These are phyloP conservation scores for Austroboletus novae-zelandiae DNA, from an alignment of 1,284 basidiomycete species.

Conservation along the genomic window DNA sequence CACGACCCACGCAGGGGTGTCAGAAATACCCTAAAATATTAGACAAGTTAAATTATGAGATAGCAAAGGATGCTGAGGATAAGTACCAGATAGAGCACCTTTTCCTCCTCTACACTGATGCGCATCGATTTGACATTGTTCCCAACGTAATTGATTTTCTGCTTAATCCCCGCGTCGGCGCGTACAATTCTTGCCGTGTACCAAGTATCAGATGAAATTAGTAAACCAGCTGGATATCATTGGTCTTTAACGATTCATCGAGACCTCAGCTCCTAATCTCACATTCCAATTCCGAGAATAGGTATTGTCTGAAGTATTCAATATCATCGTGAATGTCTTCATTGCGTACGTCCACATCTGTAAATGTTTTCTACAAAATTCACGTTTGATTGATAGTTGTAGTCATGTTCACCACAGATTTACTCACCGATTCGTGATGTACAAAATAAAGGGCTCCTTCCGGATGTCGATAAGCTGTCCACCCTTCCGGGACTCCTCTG, in stretches of 20 bases:
- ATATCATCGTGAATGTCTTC: slow-evolving; percentile 18
- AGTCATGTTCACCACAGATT: neutral
- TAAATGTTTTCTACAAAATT: slow-evolving; percentile 29
- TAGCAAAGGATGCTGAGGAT: too few species aligned
- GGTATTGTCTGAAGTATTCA: slow-evolving; percentile 17
- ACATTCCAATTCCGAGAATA: slow-evolving; percentile 11
- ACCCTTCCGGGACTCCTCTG: slow-evolving; percentile 22
- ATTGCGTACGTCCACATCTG: slow-evolving; percentile 28
- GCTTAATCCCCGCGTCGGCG: too few species aligned
- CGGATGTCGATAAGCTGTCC: slow-evolving; percentile 25
- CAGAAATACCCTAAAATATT: too few species aligned
- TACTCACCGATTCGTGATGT: slow-evolving; percentile 27
- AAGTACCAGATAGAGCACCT: too few species aligned
- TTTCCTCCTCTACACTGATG: too few species aligned
- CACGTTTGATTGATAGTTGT: neutral
- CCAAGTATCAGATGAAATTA: too few species aligned
- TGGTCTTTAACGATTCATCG: slow-evolving; percentile 4
- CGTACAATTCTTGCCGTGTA: too few species aligned
- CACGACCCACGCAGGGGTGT: too few species aligned
- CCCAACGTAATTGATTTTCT: too few species aligned
- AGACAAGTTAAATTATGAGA: too few species aligned
- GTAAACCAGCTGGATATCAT: slow-evolving; percentile 29
- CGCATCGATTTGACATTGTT: too few species aligned
- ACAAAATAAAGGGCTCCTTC: slow-evolving; percentile 32
- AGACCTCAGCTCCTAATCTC: slow-evolving; percentile 5